Conservation (phyloP, 306 rosid species). For the Cicer arietinum region DNA sequence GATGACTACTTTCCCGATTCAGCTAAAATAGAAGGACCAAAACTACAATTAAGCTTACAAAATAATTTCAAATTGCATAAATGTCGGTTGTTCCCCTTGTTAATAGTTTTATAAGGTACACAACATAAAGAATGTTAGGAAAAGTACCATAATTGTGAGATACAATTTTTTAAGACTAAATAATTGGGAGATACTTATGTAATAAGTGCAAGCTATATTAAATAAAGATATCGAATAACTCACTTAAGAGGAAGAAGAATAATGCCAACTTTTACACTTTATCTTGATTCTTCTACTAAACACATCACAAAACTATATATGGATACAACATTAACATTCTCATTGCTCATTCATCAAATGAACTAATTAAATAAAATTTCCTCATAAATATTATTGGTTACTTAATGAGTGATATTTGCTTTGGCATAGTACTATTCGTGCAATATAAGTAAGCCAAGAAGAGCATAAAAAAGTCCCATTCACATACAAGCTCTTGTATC, state of each 20-base stretch:
- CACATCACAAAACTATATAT: not conserved
- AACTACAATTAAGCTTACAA: too few relatives aligned
- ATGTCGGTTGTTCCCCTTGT: not conserved
- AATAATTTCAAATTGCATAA: not conserved
- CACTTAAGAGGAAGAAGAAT: constrained; percentile 34
- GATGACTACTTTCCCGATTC: too few relatives aligned
- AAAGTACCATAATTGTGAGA: not conserved
- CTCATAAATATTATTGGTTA: constrained; percentile 18
- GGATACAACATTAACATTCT: not conserved
- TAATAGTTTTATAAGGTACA: constrained; percentile 8
- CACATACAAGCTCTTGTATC: constrained; percentile 36
- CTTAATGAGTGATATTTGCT: constrained; percentile 24
- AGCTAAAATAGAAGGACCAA: too few relatives aligned
- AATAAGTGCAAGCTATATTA: constrained; percentile 39
- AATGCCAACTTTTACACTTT: constrained; percentile 49
- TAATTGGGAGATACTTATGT: constrained; percentile 37
- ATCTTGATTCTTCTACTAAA: not conserved
- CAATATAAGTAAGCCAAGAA: constrained; percentile 45
- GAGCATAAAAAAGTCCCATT: constrained; percentile 33
- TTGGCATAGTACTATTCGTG: constrained; percentile 36
- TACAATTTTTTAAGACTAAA: too few relatives aligned
- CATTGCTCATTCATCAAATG: not conserved
- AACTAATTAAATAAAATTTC: constrained; percentile 25
- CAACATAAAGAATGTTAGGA: not conserved
- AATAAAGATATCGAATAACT: constrained; percentile 37